A percentile compares a stretch with the other conserved stretches of the same genome.
Conservation (phyloP, 106 monocot genomes). For the Acanthochlamys bracteata region DNA sequence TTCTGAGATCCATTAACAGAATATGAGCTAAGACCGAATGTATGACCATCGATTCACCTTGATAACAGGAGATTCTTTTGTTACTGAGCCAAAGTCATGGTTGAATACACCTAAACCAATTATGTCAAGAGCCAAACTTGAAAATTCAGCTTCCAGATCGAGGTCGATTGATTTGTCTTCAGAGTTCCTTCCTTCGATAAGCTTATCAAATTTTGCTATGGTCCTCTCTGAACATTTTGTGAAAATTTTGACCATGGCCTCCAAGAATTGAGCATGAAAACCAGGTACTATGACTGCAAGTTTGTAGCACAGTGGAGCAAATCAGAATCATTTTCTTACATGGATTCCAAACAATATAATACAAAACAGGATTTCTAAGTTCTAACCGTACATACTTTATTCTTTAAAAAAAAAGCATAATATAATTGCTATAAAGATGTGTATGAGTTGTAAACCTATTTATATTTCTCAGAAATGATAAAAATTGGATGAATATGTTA, state of each 20-base stretch:
- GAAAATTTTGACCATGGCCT: slow-evolving; percentile 85
- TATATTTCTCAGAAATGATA: too few species aligned
- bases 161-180: slow-evolving; percentile 46
- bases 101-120: slow-evolving; percentile 98
- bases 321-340: background rate
- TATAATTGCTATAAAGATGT: too few species aligned
- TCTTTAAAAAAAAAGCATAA: too few species aligned
- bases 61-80: slow-evolving; percentile 96
- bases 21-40: too few species aligned
- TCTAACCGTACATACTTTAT: too few species aligned
- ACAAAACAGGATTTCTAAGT: background rate
- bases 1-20: too few species aligned
- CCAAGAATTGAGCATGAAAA: slow-evolving; percentile 86
- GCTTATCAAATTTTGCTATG: slow-evolving; percentile 67
- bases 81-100: slow-evolving; percentile 93
- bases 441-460: too few species aligned
- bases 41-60: slow-evolving; percentile 39
- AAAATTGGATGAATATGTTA: too few species aligned
- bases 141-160: slow-evolving; percentile 98
- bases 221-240: slow-evolving; percentile 80
- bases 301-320: background rate
- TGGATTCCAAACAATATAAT: background rate
- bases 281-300: slow-evolving; percentile 92
- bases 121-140: slow-evolving; percentile 90
- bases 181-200: slow-evolving; percentile 25